Conservation (phyloP, 768 basidiomycete genomes). For the Lactarius pseudohatsudake region DNA sequence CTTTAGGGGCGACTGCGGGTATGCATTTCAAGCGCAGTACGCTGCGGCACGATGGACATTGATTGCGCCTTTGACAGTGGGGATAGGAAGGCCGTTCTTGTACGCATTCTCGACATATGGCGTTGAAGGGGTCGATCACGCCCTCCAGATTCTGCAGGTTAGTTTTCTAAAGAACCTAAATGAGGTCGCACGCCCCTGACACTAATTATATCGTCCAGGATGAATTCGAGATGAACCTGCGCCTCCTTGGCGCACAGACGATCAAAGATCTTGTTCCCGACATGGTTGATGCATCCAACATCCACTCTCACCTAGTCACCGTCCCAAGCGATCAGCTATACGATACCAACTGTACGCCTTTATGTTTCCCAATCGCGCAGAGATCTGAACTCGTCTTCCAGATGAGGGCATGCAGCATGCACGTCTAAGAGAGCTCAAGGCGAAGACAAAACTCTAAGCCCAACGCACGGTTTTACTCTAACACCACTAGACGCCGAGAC, state of each 20-base stretch:
- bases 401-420: constrained; percentile 48
- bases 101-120: constrained; percentile 92
- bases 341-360: constrained; percentile 73
- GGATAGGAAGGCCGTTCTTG: constrained; percentile 82
- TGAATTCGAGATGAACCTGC: constrained; percentile 98
- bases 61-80: constrained; percentile 45
- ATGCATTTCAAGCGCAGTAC: constrained; percentile 22
- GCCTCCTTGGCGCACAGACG: constrained; percentile 81
- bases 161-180: constrained; percentile 27
- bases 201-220: constrained; percentile 50
- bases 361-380: neutral
- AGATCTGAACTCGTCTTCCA: constrained; percentile 27
- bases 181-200: constrained; percentile 5
- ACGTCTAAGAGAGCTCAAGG: constrained; percentile 36
- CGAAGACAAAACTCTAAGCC: constrained; percentile 21
- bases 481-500: neutral
- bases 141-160: constrained; percentile 75
- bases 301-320: constrained; percentile 61
- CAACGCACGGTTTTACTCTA: neutral
- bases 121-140: constrained; percentile 79
- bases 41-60: neutral
- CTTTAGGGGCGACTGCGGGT: constrained; percentile 88
- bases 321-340: constrained; percentile 78
- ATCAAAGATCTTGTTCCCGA: constrained; percentile 77
- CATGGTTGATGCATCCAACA: constrained; percentile 85